These are phyloP conservation scores for Leishmania mexicana DNA, from an alignment of 208 protist species.

Conservation along the genomic window DNA sequence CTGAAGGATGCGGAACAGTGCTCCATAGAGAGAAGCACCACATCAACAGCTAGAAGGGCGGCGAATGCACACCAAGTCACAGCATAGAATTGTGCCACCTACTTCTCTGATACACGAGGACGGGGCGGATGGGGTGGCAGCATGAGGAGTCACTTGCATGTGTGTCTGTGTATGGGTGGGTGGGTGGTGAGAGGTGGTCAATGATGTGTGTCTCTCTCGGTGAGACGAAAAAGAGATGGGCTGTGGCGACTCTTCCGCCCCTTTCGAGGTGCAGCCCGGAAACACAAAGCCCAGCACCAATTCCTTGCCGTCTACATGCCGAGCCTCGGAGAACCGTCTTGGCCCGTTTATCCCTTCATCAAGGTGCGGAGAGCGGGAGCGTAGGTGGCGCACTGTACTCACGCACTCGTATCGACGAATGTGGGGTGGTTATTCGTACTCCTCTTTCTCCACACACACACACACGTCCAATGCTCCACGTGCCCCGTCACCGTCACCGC, in stretches of 20 bases:
- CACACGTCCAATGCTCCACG: neutral
- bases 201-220: neutral
- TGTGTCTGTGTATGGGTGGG: neutral
- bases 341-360: neutral
- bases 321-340: neutral
- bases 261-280: neutral
- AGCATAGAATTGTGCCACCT: neutral
- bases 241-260: neutral
- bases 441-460: neutral
- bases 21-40: neutral
- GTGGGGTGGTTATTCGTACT: conserved; percentile 6
- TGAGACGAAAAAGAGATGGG: neutral
- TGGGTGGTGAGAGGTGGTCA: neutral
- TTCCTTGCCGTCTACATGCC: neutral
- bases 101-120: neutral
- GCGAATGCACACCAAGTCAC: neutral
- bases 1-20: neutral
- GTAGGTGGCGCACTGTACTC: neutral
- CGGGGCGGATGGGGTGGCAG: neutral
- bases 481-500: neutral
- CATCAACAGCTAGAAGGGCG: neutral
- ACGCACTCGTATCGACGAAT: neutral
- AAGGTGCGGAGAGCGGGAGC: neutral
- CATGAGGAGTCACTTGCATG: neutral
- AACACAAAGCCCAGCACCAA: neutral